Percentiles rank a stretch among this genome's conserved stretches.
phyloP scores from a whole-genome alignment of 768 basidiomycete species.

The Termitomyces bulborhizus region DNA sequence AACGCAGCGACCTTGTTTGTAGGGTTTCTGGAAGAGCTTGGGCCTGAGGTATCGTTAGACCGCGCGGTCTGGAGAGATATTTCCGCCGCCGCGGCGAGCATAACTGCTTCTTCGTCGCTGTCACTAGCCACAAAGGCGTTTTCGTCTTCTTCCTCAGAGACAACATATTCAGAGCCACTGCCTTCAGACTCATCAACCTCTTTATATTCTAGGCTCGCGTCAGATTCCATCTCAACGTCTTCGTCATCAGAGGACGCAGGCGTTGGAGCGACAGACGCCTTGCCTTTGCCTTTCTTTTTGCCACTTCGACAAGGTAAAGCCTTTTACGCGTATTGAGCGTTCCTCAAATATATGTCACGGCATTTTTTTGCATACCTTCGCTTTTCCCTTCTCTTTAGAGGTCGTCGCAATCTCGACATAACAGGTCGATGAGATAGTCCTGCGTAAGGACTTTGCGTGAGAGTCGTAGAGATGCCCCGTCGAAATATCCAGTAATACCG shows the following conservation, averaged over 20 bases:
- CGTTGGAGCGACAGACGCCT: constrained; percentile 24
- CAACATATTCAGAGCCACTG: constrained; percentile 59
- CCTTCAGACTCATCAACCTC: constrained; percentile 44
- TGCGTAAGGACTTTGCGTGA: constrained; percentile 74
- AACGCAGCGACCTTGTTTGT: constrained; percentile 33
- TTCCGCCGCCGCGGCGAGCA: constrained; percentile 53
- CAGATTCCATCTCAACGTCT: constrained; percentile 21
- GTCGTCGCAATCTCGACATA: constrained; percentile 27
- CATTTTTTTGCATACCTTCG: constrained; percentile 16
- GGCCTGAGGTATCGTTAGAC: constrained; percentile 28
- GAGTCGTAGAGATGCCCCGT: constrained; percentile 77
- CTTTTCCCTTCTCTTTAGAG: constrained; percentile 16
- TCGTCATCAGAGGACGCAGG: constrained; percentile 25
- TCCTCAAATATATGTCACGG: not conserved
- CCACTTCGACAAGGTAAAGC: not conserved
- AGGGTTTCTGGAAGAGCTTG: constrained; percentile 26
- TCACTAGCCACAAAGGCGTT: constrained; percentile 23
- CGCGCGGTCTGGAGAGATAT: constrained; percentile 37
- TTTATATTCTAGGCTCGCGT: constrained; percentile 34
- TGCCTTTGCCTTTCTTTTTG: constrained; percentile 31
- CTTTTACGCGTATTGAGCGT: constrained; percentile 6
- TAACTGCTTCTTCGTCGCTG: constrained; percentile 37
- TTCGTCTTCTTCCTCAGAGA: constrained; percentile 33
- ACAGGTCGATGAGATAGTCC: constrained; percentile 23
- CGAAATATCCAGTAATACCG: constrained; percentile 76